Evolutionary conservation across 1,284 basidiomycete species (phyloP).

Genomic region (Microbotryomycetes sp.): DNA sequence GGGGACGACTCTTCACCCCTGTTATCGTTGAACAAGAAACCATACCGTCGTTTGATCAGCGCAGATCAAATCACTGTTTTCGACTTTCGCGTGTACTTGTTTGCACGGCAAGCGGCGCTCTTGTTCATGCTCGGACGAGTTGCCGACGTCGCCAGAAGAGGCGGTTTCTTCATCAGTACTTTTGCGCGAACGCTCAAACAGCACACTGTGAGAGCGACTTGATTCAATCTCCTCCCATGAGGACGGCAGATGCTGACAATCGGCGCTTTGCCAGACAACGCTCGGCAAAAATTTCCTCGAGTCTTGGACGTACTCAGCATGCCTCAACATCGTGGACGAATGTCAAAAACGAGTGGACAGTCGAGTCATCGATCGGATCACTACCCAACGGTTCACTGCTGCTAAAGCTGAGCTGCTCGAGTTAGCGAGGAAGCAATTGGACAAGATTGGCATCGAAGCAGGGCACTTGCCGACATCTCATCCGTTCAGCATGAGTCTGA

Average conservation of each 20-base stretch:
- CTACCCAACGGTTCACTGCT: slow-evolving; percentile 37
- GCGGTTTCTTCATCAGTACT: slow-evolving; percentile 65
- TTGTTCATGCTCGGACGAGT: slow-evolving; percentile 65
- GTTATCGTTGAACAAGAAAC: slow-evolving; percentile 71
- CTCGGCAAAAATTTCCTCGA: slow-evolving; percentile 79
- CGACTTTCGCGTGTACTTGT: slow-evolving; percentile 86
- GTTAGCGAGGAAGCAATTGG: slow-evolving; percentile 72
- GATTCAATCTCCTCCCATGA: neutral
- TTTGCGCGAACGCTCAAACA: slow-evolving; percentile 71
- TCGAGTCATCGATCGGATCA: slow-evolving; percentile 37
- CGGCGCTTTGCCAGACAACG: slow-evolving; percentile 48
- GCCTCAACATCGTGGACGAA: slow-evolving; percentile 75
- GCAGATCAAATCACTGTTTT: slow-evolving; percentile 86
- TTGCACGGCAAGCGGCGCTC: slow-evolving; percentile 75
- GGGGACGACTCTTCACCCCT: slow-evolving; percentile 76
- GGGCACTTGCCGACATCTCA: slow-evolving; percentile 63
- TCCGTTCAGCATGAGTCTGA: slow-evolving; percentile 60
- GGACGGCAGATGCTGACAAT: slow-evolving; percentile 1
- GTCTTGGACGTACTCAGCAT: slow-evolving; percentile 89
- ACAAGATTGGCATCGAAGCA: slow-evolving; percentile 65
- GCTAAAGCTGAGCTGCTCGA: slow-evolving; percentile 74
- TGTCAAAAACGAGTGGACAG: slow-evolving; percentile 74
- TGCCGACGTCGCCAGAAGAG: slow-evolving; percentile 61
- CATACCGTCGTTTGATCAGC: slow-evolving; percentile 83
- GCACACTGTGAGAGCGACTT: slow-evolving; percentile 56